Conservation (phyloP, 148 eudicot species). For the Camellia granthamiana region DNA sequence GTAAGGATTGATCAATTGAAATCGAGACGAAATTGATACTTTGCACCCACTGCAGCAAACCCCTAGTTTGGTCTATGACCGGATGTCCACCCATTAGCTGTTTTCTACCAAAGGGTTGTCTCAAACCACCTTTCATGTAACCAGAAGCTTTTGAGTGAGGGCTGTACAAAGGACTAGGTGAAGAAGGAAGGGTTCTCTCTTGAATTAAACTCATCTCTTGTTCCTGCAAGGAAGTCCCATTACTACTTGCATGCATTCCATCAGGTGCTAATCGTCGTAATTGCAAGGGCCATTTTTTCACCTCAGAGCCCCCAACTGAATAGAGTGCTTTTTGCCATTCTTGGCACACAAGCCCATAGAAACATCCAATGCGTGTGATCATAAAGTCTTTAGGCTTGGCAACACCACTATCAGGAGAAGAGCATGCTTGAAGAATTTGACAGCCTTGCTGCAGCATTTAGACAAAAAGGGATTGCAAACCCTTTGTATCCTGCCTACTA, state of each 20-base stretch:
- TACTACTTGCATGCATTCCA: slow-evolving; percentile 22
- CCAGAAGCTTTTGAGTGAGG: too few relatives aligned
- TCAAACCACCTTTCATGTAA: slow-evolving; percentile 31
- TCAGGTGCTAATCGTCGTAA: slow-evolving; percentile 73
- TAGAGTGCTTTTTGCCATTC: slow-evolving; percentile 98
- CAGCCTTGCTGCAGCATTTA: slow-evolving; percentile 60
- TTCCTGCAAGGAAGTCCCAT: slow-evolving; percentile 69
- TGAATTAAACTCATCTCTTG: slow-evolving; percentile 62
- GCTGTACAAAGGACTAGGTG: slow-evolving; percentile 27
- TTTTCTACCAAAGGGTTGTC: slow-evolving; percentile 69
- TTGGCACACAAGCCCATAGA: slow-evolving; percentile 62
- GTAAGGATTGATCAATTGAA: slow-evolving; percentile 82
- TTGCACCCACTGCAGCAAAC: slow-evolving; percentile 40
- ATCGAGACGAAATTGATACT: slow-evolving; percentile 87
- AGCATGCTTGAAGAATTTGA: too few relatives aligned
- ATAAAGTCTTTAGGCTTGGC: too few relatives aligned
- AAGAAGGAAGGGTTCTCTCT: slow-evolving; percentile 74
- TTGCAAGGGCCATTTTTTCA: slow-evolving; percentile 93
- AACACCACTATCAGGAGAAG: too few relatives aligned
- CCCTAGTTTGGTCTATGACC: slow-evolving; percentile 46
- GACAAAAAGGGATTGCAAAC: slow-evolving; percentile 88
- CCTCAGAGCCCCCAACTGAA: slow-evolving; percentile 81
- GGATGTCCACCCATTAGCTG: slow-evolving; percentile 68
- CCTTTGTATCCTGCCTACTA: slow-evolving; percentile 98
- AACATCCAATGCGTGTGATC: too few relatives aligned